A percentile compares a stretch with the other conserved stretches of the same genome.
Evolutionary conservation across 768 basidiomycete species (phyloP).

Genomic region (Tephrocybe sp.): DNA sequence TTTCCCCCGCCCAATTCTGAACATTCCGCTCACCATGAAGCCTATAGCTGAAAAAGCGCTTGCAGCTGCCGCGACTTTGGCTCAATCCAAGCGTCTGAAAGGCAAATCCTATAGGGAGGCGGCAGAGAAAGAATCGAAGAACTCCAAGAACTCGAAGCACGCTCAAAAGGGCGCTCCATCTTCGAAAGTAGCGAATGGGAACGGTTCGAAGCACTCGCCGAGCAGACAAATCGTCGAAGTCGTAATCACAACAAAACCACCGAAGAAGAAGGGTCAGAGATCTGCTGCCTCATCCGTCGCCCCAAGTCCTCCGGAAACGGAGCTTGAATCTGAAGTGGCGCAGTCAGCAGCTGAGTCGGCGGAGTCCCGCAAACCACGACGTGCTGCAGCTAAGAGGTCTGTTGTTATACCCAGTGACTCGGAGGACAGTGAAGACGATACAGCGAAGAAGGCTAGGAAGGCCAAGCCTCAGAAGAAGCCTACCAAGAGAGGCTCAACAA

Average conservation of each 20-base stretch:
- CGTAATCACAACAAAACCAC: conserved; percentile 40
- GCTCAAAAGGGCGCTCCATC: conserved; percentile 15
- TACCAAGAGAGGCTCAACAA: conserved; percentile 20
- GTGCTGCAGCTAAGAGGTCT: conserved; percentile 35
- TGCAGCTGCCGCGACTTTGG: conserved; percentile 38
- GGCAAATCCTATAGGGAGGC: conserved; percentile 73
- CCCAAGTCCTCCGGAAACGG: conserved; percentile 33
- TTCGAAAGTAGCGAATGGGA: conserved; percentile 6
- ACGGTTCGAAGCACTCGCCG: conserved; percentile 8
- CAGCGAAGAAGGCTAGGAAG: conserved; percentile 24
- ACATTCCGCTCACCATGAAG: conserved; percentile 7
- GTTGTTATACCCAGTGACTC: conserved; percentile 57
- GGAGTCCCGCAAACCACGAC: conserved; percentile 31
- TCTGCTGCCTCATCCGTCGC: conserved; percentile 31
- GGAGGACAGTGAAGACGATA: conserved; percentile 32
- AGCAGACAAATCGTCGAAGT: conserved; percentile 44
- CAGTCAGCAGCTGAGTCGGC: conserved; percentile 28
- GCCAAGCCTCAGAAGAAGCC: conserved; percentile 20
- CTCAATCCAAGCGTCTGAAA: conserved; percentile 65
- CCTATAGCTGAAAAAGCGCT: conserved; percentile 50
- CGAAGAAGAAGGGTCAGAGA: conserved; percentile 19
- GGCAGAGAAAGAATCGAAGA: conserved; percentile 36
- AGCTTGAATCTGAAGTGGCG: conserved; percentile 31
- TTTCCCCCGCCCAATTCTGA: background rate
- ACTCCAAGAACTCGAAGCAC: no score